Conservation (phyloP, 805 yeast species). For the Grigorovia jiainica region DNA sequence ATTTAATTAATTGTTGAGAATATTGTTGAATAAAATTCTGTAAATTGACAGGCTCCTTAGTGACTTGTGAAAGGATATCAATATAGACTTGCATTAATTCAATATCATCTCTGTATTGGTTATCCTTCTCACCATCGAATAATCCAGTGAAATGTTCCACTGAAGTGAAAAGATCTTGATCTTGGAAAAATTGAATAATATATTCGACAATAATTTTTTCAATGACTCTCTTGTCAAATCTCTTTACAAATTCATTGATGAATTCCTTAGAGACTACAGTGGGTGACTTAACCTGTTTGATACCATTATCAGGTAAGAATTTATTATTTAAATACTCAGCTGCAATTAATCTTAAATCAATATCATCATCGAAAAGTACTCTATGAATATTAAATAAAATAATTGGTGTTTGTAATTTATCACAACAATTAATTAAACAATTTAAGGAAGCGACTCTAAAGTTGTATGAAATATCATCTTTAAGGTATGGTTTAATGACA, state of each 20-base stretch:
- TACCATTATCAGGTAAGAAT: conserved; percentile 7
- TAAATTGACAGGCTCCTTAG: not conserved
- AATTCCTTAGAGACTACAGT: not conserved
- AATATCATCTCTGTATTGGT: conserved; percentile 50
- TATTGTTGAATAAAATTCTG: conserved; percentile 1
- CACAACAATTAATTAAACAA: conserved; percentile 13
- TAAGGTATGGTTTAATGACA: conserved; percentile 5
- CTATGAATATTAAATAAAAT: conserved; percentile 26
- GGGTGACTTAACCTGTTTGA: not conserved
- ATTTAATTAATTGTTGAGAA: not conserved
- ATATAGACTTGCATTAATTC: conserved; percentile 11
- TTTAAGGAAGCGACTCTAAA: conserved; percentile 19
- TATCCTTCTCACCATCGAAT: conserved; percentile 60
- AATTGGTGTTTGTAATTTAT: conserved; percentile 1
- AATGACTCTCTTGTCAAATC: not conserved
- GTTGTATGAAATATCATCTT: conserved; percentile 18
- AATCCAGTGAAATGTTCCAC: conserved; percentile 30
- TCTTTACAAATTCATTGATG: not conserved
- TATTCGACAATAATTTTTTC: not conserved
- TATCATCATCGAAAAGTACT: conserved; percentile 58
- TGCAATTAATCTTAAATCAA: conserved; percentile 42
- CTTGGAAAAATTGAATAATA: conserved; percentile 6
- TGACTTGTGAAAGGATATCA: not conserved
- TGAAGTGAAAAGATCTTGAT: conserved; percentile 11
- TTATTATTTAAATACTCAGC: conserved; percentile 33